phyloP scores from a whole-genome alignment of 495 filamentous ascomycete species.

The Podospora australis region DNA sequence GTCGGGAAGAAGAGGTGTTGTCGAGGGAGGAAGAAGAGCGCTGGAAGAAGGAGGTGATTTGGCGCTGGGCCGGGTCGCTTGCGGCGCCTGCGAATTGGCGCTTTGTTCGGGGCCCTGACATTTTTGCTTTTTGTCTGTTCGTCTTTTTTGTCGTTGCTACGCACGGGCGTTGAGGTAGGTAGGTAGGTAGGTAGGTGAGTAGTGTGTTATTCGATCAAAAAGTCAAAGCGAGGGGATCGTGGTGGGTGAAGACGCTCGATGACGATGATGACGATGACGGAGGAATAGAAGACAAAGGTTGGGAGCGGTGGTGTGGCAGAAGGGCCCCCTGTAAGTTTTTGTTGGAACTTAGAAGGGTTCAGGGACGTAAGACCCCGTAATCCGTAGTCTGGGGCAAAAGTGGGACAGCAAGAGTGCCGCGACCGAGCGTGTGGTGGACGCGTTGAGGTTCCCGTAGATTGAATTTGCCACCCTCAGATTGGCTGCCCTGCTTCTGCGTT shows the following conservation, averaged over 20 bases:
- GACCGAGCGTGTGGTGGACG: constrained; percentile 13
- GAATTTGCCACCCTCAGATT: constrained; percentile 8
- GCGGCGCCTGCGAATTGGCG: constrained; percentile 46
- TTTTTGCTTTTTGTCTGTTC: constrained; percentile 12
- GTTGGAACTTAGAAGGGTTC: no score
- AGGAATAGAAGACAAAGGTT: constrained; percentile 5
- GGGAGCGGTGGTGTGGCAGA: not conserved
- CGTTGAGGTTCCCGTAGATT: constrained; percentile 25
- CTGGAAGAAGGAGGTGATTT: constrained; percentile 45
- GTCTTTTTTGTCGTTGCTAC: not conserved
- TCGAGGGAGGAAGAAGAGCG: constrained; percentile 7
- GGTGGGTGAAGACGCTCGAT: no score
- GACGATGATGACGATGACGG: not conserved
- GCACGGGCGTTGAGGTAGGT: not conserved
- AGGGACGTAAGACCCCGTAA: no score
- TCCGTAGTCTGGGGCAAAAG: not conserved
- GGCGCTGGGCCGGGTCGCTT: constrained; percentile 42
- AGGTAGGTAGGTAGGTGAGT: not conserved
- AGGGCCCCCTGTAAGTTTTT: not conserved
- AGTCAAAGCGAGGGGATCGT: not conserved
- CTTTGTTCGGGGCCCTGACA: constrained; percentile 42
- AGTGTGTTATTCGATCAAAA: not conserved
- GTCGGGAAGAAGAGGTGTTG: constrained; percentile 1
- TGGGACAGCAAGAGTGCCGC: not conserved
- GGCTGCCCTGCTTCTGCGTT: no score